phyloP scores from a whole-genome alignment of 179 eudicot species.

The Corrigiola litoralis region DNA sequence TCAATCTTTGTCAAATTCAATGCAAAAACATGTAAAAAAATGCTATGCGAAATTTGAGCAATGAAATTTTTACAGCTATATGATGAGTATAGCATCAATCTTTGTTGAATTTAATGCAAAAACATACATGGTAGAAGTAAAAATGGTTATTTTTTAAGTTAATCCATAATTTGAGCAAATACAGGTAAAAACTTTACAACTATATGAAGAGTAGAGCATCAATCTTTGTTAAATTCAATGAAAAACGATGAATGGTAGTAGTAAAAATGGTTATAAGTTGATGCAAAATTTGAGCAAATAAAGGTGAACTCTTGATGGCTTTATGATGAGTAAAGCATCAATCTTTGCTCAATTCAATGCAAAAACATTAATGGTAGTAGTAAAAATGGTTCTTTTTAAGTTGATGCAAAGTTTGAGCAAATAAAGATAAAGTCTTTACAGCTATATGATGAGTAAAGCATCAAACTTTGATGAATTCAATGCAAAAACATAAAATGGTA shows the following conservation, averaged over 20 bases:
- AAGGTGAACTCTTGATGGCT: background rate
- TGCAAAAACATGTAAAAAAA: background rate
- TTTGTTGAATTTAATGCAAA: too few species aligned
- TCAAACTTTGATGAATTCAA: too few species aligned
- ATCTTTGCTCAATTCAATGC: too few species aligned
- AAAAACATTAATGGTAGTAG: too few species aligned
- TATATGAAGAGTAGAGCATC: background rate
- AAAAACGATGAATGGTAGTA: too few species aligned
- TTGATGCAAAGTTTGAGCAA: too few species aligned
- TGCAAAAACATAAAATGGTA: too few species aligned
- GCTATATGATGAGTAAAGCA: background rate
- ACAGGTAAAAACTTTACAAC: slow-evolving; percentile 5
- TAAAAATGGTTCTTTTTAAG: background rate
- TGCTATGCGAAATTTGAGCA: background rate
- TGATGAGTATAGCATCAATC: background rate
- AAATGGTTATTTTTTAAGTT: background rate
- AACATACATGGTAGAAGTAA: too few species aligned
- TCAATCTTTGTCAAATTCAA: too few species aligned
- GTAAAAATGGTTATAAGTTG: background rate
- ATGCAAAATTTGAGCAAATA: too few species aligned
- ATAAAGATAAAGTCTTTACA: slow-evolving; percentile 2
- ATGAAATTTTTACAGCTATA: background rate
- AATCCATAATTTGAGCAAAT: too few species aligned
- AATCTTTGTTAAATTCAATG: too few species aligned
- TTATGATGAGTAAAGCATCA: background rate